phyloP scores from a whole-genome alignment of 805 yeast genomes.

The Candida ficus region DNA sequence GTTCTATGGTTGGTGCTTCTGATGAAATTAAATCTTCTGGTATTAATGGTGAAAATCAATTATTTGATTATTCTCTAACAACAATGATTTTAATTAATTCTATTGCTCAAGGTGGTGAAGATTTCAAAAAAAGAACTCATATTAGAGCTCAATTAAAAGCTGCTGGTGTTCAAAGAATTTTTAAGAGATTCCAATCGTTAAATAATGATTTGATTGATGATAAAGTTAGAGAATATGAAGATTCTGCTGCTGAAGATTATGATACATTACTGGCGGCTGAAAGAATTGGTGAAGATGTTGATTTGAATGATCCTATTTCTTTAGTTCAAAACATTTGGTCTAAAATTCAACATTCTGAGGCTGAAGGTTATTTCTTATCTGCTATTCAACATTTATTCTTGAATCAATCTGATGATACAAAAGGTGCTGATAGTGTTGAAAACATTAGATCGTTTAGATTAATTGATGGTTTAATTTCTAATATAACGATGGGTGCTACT shows the following conservation, averaged over 20 bases:
- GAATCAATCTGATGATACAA: conserved; percentile 30
- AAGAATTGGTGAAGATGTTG: conserved; percentile 37
- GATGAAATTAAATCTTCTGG: conserved; percentile 60
- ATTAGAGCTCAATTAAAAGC: conserved; percentile 56
- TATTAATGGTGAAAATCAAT: conserved; percentile 52
- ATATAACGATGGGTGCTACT: conserved; percentile 47
- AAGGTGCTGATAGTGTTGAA: conserved; percentile 40
- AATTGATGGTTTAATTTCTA: conserved; percentile 60
- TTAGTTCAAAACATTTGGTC: conserved; percentile 59
- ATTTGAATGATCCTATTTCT: conserved; percentile 55
- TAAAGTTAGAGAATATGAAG: conserved; percentile 59
- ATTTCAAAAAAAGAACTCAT: conserved; percentile 41
- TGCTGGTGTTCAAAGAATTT: conserved; percentile 49
- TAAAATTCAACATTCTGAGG: conserved; percentile 46
- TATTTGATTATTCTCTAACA: conserved; percentile 66
- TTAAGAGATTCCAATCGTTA: conserved; percentile 46
- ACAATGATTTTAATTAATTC: conserved; percentile 69
- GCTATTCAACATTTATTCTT: conserved; percentile 53
- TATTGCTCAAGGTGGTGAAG: conserved; percentile 38
- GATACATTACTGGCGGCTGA: conserved; percentile 36
- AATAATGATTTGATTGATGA: conserved; percentile 56
- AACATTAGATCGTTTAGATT: conserved; percentile 52
- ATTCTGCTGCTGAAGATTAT: conserved; percentile 50
- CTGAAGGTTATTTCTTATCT: conserved; percentile 44
- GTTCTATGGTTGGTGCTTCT: conserved; percentile 88